Evolutionary conservation across 73 alveolate species (phyloP).

Genomic region (Paramecium sexaurelia): DNA sequence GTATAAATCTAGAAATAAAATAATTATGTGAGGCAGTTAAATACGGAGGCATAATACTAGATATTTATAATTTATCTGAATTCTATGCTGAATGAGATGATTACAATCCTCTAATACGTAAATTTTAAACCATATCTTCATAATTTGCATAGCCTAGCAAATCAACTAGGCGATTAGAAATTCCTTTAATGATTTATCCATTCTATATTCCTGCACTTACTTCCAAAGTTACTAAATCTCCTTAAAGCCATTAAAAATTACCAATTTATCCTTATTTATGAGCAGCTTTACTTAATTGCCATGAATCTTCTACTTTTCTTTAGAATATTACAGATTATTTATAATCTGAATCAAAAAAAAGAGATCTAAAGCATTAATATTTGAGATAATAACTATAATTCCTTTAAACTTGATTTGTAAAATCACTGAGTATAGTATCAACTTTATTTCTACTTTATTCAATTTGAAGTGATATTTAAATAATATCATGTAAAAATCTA

Average conservation of each 20-base stretch:
- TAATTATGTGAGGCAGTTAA: constrained; percentile 23
- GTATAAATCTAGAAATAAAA: not conserved
- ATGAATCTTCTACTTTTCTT: constrained; percentile 46
- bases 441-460: not conserved
- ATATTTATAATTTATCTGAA: not conserved
- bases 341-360: constrained; percentile 41
- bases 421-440: not conserved
- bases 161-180: not conserved
- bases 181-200: constrained; percentile 15
- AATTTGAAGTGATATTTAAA: not conserved
- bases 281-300: constrained; percentile 44
- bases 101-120: not conserved
- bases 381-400: constrained; percentile 28
- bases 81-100: not conserved
- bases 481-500: not conserved
- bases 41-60: constrained; percentile 52
- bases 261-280: constrained; percentile 29
- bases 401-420: not conserved
- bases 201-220: not conserved
- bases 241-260: constrained; percentile 44
- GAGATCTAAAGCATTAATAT: constrained; percentile 47
- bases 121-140: constrained; percentile 15
- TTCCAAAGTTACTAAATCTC: constrained; percentile 37
- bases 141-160: constrained; percentile 2
- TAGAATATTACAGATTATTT: not conserved